Base-by-base conservation (phyloP, 805 yeast genomes). In the Deakozyma indianensis region DNA sequence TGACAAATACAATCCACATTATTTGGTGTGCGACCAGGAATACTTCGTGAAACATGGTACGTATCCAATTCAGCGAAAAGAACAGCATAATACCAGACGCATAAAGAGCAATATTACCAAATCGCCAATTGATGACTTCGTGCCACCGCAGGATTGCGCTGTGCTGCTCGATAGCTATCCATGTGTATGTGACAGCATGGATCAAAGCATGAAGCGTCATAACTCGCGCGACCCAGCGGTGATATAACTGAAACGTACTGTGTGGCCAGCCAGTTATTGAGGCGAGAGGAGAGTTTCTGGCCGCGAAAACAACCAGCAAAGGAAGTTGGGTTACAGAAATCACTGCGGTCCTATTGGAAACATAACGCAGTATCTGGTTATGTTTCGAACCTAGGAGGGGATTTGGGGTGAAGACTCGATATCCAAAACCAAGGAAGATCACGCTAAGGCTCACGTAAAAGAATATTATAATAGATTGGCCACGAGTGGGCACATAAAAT, bases 211-310 rank as follows among this genome's bases (percentile, higher is more conserved):
- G 61, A 1, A 69, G 46, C 7, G 61, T 56, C 41, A 67, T 57
- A n/a, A 68, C 56, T 50, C 84, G 63, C 1, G 78, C 71, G 14
- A 74, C 52, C 70, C 81, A 77, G 5, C 60, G 48, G 61, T 85
- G 95, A 55, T 73, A 74, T 23, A 67, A 62, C 53, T 75, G 67
- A 62, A 83, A 82, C 1, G 80, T 69, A 15, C 77, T 63, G 52
- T 73, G 78, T 0, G 77, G 60, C 67, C 83, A 69, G 2, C 88
- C 85, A 1, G 87, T 72, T 3, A 79, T 45, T 56, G 63, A 64
- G 49, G 74, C 71, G 55, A 83, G 65, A 18, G 84, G 75, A 55
- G 81, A 83, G 59, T 83, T 84, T 54, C 92, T 67, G 28, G 81
- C 80, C 3, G 83, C 78, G 55, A 78, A 77, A 41, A 78, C 58